Base-by-base conservation (phyloP, 2,329 filamentous ascomycete species). In the Exophiala sideris region DNA sequence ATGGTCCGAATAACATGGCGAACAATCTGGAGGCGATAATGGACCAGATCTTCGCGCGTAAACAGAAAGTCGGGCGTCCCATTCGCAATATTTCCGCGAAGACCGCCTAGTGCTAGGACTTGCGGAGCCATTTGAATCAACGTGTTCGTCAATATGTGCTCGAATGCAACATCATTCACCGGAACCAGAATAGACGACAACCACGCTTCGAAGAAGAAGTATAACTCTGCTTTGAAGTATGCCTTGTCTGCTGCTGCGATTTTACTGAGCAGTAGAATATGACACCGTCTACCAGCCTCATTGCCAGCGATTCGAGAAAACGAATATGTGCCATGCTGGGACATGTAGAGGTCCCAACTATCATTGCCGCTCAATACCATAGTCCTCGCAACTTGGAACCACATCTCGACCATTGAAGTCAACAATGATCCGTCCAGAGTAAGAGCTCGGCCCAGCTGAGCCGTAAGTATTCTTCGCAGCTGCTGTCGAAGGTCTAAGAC, bases 231-330 rank as follows among this genome's bases (percentile, higher is more conserved):
- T 2, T 51, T 46, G 20, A 60, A 45, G 35, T 45, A 35, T 12
- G 14, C 29, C 39, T 45, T 34, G 20, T 50, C 29, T 8, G 35
- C 39, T 8, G 35, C 39, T 24, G 47, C 45, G 18, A 59, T 41
- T 34, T 54, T 56, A 45, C 55, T 62, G 39, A 59, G 35, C 40
- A 59, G 41, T 18, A 62, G 42, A 21, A 54, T 42, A n/a, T 53
- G 48, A 46, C 54, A 62, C 33, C 60, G 49, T 36, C 42, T 54
- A 12, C 39, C 50, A 6, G 38, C 35, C 34, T 45, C 39, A 9
- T 41, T 50, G 11, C 38, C 35, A 18, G 48, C 42, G 20, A 59
- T 51, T 29, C 51, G 35, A 3, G 36, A 16, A 32, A 59, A 56
- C 1, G 56, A 56, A 35, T 52, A 10, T 32, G 48, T 3, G 32